Base-by-base conservation (phyloP, 208 protist species). In the Wallacemonas sp. region DNA sequence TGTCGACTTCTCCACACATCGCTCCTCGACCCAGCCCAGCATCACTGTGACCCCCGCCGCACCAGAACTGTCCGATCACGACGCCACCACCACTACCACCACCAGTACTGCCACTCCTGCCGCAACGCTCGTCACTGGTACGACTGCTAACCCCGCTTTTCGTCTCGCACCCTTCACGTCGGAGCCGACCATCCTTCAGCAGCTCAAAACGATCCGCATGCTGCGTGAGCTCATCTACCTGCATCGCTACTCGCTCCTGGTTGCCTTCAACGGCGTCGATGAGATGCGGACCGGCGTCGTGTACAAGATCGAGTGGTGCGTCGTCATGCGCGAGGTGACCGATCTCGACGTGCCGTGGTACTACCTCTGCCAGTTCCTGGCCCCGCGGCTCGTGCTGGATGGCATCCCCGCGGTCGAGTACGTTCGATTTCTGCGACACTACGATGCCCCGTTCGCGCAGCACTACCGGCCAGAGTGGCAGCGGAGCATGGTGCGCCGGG, bases 241-340 rank as follows among this genome's bases (percentile, higher is more conserved):
- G 21, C 79, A 94, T 41, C 81, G 85, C 19, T 88, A 94, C 72
- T 77, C 81, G 6, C 74, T 96, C 16, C 73, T 96, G 21, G 74
- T 76, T 24, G 79, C 76, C 16, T 96, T 96, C 65, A 88, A 85
- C 55, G 60, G 73, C 21, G 80, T 79, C 14, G 90, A 96, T 33
- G 78, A 87, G 69, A 70, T 65, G 49, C 70, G 81, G 56, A 81
- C 65, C 33, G 90, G 90, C 30, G 78, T 80, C 27, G 76, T 96
- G 49, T 92, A 87, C 70, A 94, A 96, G 79, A 70, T 85, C 5
- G 87, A 94, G 72, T 96, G 90, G 88, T 80, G 77, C 57, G 76
- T 80, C 9, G 78, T 93, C 36, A 86, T 92, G 80, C 72, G 79
- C 11, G 76, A 80, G 32, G 80, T 93, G 29, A 61, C 93, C 19